phyloP scores from a whole-genome alignment of 2,329 filamentous ascomycete species.

The Neofusicoccum kwambonambiense region DNA sequence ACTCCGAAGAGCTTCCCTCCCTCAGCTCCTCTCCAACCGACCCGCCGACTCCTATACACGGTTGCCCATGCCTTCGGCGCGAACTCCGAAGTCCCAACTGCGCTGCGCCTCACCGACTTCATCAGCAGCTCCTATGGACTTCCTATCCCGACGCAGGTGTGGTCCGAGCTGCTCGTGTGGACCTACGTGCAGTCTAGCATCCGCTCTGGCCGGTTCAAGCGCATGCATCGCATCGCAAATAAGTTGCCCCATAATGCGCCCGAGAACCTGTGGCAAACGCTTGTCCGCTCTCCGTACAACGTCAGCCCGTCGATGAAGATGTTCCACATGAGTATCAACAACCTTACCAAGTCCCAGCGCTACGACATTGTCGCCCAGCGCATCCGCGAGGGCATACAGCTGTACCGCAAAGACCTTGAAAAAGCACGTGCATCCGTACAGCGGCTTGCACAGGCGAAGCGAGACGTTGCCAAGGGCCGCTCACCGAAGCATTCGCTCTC shows the following conservation, averaged over 20 bases:
- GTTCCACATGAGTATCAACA: slow-evolving; percentile 41
- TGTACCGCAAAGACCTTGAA: not conserved
- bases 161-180: slow-evolving; percentile 68
- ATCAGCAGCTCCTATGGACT: slow-evolving; percentile 62
- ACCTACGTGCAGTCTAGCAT: slow-evolving; percentile 56
- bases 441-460: not conserved
- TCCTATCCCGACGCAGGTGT: slow-evolving; percentile 56
- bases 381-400: not conserved
- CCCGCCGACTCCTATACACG: slow-evolving; percentile 58
- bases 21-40: slow-evolving; percentile 59
- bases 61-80: slow-evolving; percentile 69
- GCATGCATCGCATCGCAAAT: slow-evolving; percentile 27
- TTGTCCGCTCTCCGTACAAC: slow-evolving; percentile 59
- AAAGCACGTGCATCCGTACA: not conserved
- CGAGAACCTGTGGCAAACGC: slow-evolving; percentile 56
- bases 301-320: slow-evolving; percentile 58
- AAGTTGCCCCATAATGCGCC: slow-evolving; percentile 47
- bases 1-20: slow-evolving; percentile 42
- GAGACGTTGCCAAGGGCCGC: not conserved
- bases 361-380: not conserved
- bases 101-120: slow-evolving; percentile 60
- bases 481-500: not conserved
- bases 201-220: slow-evolving; percentile 28
- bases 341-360: not conserved
- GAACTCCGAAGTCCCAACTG: slow-evolving; percentile 62